Evolutionary conservation across 345 rosid species (phyloP).

Genomic region (Heritiera fomes): DNA sequence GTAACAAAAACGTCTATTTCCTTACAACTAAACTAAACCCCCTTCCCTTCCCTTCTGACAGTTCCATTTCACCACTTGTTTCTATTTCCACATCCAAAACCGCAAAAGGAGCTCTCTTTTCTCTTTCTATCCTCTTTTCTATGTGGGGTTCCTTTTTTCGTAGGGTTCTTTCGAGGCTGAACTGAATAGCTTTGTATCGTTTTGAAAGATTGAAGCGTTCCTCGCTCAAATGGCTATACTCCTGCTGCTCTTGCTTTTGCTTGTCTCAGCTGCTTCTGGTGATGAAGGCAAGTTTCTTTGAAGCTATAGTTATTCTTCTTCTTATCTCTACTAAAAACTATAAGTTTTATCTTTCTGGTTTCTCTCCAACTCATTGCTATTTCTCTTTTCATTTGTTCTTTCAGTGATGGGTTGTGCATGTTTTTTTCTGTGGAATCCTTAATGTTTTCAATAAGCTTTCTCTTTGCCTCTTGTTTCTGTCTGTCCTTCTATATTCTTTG

Average conservation of each 20-base stretch:
- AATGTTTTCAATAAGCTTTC: background rate
- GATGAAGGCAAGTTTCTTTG: slow-evolving; percentile 18
- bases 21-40: background rate
- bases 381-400: background rate
- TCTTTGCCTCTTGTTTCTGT: background rate
- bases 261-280: slow-evolving; percentile 20
- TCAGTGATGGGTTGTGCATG: background rate
- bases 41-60: background rate
- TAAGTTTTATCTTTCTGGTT: background rate
- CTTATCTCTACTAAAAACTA: background rate
- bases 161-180: background rate
- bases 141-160: background rate
- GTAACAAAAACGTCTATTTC: background rate
- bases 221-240: slow-evolving; percentile 12
- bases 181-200: slow-evolving; percentile 8
- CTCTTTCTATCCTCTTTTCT: slow-evolving; percentile 4
- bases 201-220: slow-evolving; percentile 14
- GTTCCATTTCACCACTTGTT: slow-evolving; percentile 15
- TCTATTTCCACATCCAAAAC: slow-evolving; percentile 14
- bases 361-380: background rate
- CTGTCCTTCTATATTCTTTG: background rate
- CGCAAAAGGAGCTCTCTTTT: slow-evolving; percentile 17
- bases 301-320: background rate
- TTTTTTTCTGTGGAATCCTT: background rate
- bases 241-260: slow-evolving; percentile 13